Conservation (phyloP, 768 basidiomycete species). For the Phallus indusiatus region DNA sequence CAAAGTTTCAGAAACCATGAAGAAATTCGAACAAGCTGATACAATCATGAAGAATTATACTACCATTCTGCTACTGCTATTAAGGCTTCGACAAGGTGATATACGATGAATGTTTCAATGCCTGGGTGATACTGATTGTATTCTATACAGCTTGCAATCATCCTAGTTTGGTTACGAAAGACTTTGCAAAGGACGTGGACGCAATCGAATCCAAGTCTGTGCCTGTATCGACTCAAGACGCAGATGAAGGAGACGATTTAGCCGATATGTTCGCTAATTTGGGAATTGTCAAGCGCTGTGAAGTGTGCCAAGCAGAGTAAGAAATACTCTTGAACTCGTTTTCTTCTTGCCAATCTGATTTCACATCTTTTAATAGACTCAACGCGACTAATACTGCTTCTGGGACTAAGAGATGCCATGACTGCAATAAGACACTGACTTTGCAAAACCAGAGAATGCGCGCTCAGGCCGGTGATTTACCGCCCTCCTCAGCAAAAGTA, state of each 20-base stretch:
- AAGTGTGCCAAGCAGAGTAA: conserved; percentile 66
- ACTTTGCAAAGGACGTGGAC: conserved; percentile 63
- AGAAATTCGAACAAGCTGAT: conserved; percentile 50
- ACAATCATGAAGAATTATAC: conserved; percentile 54
- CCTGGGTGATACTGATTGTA: neutral
- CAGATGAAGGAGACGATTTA: conserved; percentile 51
- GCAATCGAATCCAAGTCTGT: conserved; percentile 60
- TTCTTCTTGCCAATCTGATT: neutral
- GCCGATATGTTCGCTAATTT: conserved; percentile 63
- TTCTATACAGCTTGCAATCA: conserved; percentile 72
- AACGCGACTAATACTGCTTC: conserved; percentile 27
- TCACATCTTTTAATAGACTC: conserved; percentile 24
- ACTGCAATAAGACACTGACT: conserved; percentile 45
- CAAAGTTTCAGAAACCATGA: conserved; percentile 42
- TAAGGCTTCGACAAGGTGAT: conserved; percentile 83
- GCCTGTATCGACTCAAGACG: conserved; percentile 40
- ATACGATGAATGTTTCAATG: conserved; percentile 13
- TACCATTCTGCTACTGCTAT: conserved; percentile 56
- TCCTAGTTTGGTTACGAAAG: conserved; percentile 70
- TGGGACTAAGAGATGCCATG: conserved; percentile 38
- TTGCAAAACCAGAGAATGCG: conserved; percentile 37
- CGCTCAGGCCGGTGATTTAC: conserved; percentile 26
- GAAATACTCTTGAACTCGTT: conserved; percentile 18
- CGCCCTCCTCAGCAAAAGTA: conserved; percentile 79
- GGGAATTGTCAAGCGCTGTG: conserved; percentile 48